A percentile compares a stretch with the other conserved stretches of the same genome.
Evolutionary conservation across 345 rosid genomes (phyloP).

Genomic region (Excoecaria cochinchinensis): DNA sequence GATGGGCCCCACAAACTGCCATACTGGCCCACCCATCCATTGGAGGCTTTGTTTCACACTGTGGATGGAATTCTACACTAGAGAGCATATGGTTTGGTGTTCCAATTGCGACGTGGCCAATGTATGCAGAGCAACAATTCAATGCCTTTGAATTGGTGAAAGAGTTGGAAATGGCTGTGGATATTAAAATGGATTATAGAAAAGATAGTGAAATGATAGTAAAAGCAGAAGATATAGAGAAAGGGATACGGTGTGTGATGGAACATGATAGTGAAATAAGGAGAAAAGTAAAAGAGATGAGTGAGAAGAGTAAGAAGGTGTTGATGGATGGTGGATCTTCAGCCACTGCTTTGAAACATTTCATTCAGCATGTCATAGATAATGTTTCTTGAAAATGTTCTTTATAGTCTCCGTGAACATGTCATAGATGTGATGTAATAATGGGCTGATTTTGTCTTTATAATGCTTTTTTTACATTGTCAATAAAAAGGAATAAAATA

Average conservation of each 20-base stretch:
- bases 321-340: conserved; percentile 23
- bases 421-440: too few relatives aligned
- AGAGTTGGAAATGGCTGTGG: conserved; percentile 17
- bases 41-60: conserved; percentile 17
- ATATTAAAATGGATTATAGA: conserved; percentile 19
- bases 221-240: conserved; percentile 11
- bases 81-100: conserved; percentile 24
- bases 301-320: neutral
- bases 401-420: too few relatives aligned
- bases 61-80: conserved; percentile 23
- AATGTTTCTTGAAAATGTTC: too few relatives aligned
- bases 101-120: conserved; percentile 23
- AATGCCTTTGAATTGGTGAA: conserved; percentile 10
- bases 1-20: conserved; percentile 22
- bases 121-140: conserved; percentile 20
- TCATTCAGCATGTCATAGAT: conserved; percentile 6
- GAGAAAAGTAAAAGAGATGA: conserved; percentile 3
- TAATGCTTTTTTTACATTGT: too few relatives aligned
- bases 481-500: too few relatives aligned
- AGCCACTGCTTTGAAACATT: neutral
- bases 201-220: neutral
- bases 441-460: too few relatives aligned
- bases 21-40: conserved; percentile 4
- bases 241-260: conserved; percentile 2
- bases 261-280: neutral